Percentiles rank a stretch among this genome's conserved stretches.
Evolutionary conservation across 305 asterid genomes (phyloP).

Genomic region (Plantago coronopus): DNA sequence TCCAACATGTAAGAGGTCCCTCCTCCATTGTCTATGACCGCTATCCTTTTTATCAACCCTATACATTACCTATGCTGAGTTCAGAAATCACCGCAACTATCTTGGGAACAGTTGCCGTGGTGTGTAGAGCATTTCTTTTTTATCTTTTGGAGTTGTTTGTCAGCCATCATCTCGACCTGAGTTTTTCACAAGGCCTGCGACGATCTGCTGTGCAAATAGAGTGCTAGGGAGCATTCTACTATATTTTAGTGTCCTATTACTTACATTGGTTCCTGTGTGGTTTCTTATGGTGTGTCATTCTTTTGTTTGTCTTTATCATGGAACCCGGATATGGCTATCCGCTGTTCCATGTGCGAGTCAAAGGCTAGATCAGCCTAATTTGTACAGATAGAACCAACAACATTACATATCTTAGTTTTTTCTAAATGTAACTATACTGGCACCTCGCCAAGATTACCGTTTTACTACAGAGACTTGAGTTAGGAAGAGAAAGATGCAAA

Average conservation of each 20-base stretch:
- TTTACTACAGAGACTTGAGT: slow-evolving; percentile 22
- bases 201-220: slow-evolving; percentile 63
- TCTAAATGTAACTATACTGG: slow-evolving; percentile 43
- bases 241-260: slow-evolving; percentile 36
- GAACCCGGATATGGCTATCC: slow-evolving; percentile 66
- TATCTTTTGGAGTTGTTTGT: slow-evolving; percentile 44
- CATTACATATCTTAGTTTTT: slow-evolving; percentile 42
- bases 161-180: slow-evolving; percentile 67
- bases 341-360: slow-evolving; percentile 40
- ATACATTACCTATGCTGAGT: slow-evolving; percentile 20
- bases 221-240: slow-evolving; percentile 66
- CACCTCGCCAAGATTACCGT: slow-evolving; percentile 64
- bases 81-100: slow-evolving; percentile 34
- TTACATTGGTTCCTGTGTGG: slow-evolving; percentile 50
- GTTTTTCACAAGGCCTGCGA: slow-evolving; percentile 65
- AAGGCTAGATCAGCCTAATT: slow-evolving; percentile 72
- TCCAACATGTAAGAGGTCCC: slow-evolving; percentile 16
- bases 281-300: slow-evolving; percentile 51
- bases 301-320: slow-evolving; percentile 51
- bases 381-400: slow-evolving; percentile 64
- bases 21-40: slow-evolving; percentile 58
- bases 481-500: slow-evolving; percentile 21
- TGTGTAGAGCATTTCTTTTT: slow-evolving; percentile 37
- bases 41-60: slow-evolving; percentile 22
- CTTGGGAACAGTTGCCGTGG: slow-evolving; percentile 31